Evolutionary conservation across 345 rosid species (phyloP), one percentile per base, ranked within the genome.

Genomic region (Diplotaxis tenuifolia): DNA sequence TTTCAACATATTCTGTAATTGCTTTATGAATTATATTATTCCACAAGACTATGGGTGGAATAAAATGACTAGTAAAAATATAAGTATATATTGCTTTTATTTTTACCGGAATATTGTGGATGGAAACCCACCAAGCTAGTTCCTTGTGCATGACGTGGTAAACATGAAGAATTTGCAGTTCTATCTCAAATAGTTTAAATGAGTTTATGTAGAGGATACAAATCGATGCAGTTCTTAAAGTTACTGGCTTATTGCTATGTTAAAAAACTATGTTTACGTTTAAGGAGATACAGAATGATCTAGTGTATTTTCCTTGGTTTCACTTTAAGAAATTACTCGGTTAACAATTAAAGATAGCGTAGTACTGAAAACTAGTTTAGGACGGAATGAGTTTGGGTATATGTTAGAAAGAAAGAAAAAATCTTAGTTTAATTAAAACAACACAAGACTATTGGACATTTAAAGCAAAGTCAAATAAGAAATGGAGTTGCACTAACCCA

Each of bases 391-490:
- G 38, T 27, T 47, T 47, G 10, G 53, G 27, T 55, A 55, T 9
- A 16, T 45, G 15, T 45, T 9, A 53, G 22, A 52, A 49, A 49
- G 4, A 49, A 16, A 52, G 19, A 40, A 14, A 0, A 15, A 22
- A 7, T 27, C 1, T 21, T 23, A 11, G 60, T 67, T 36, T 32
- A 40, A 62, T 54, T 36, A 63, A 8, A 40, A 45, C 3, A 57
- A 63, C 61, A 25, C 56, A 23, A 20, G 67, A 76, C 72, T 58
- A 76, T 23, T 3, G 1, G 72, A 65, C 76, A 76, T 57, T 56
- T 64, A 10, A 49, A 27, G 68, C 55, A 76, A 57, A 76, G 80
- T 76, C 72, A 76, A 65, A 65, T 71, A 70, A 62, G 65, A 69
- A 70, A 71, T 70, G 62, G 75, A 56, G 76, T 76, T 76, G 52